Percentiles rank a stretch among this genome's conserved stretches.
phyloP scores from a whole-genome alignment of 306 rosid genomes.

The Quercus gilva region DNA sequence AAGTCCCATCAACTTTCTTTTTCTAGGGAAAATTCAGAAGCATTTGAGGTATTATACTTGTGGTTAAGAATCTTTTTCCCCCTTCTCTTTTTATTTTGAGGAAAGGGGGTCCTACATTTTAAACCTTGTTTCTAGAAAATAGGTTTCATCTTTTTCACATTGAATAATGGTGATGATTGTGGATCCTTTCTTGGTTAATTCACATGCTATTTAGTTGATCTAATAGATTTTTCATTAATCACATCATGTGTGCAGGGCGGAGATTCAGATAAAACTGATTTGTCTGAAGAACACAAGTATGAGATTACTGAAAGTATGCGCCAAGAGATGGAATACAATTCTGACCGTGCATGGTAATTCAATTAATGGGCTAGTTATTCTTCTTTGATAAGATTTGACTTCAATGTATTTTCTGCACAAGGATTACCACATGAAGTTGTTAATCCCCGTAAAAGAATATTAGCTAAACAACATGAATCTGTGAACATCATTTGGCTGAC shows the following conservation, averaged over 20 bases:
- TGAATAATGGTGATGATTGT: background rate
- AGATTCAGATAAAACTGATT: constrained; percentile 39
- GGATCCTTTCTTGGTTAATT: background rate
- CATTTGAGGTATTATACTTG: constrained; percentile 48
- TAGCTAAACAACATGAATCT: background rate
- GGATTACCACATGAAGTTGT: background rate
- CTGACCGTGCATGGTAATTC: constrained; percentile 94
- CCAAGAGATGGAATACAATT: constrained; percentile 83
- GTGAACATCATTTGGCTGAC: constrained; percentile 12
- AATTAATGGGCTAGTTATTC: background rate
- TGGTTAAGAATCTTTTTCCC: background rate
- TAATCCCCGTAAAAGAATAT: background rate
- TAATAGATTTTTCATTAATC: constrained; percentile 3
- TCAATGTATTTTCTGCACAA: background rate
- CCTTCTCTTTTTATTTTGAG: background rate
- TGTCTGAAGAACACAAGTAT: constrained; percentile 50
- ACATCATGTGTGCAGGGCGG: constrained; percentile 51
- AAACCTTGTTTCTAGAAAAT: background rate
- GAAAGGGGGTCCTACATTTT: background rate
- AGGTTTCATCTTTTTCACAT: background rate
- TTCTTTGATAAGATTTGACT: background rate
- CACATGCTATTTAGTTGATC: constrained; percentile 11
- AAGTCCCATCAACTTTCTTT: constrained; percentile 60
- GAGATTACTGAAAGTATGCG: constrained; percentile 97
- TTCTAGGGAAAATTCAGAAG: constrained; percentile 48